Base-by-base conservation (phyloP, 2,329 filamentous ascomycete species). In the Colletotrichum musicola region DNA sequence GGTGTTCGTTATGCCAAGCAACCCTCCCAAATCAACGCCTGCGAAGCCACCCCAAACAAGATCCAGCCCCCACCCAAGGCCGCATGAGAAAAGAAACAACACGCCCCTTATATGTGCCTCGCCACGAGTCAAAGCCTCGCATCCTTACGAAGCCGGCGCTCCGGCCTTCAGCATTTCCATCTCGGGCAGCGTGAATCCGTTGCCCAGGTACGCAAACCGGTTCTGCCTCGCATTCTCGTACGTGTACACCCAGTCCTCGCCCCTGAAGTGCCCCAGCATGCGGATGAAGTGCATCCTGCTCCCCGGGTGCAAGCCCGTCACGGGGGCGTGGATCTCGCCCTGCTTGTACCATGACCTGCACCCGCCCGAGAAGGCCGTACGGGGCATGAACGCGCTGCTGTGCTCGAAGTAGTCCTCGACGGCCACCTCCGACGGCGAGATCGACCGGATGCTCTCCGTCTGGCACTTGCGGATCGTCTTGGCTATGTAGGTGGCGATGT, bases 261-360 rank as follows among this genome's bases (percentile, higher is more conserved):
- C 82, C 46, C 85, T 77, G 68, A 87, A 82, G 7, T 74, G 73
- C 71, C 84, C 82, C 22, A 88, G 78, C 83, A 86, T 86, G 69
- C 85, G 82, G 74, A 86, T 83, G 74, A 86, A 86, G 72, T 87
- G 84, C 59, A 84, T 77, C 27, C 84, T 78, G 71, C 83, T 84
- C 5, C 85, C 85, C 0, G 85, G 84, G 70, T 87, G 84, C 53
- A 87, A 74, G 3, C 83, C 84, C 6, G 80, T 83, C 22, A 88
- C 84, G 1, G 82, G 81, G 0, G 83, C 85, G 40, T 82, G 77
- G 9, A 73, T 75, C 7, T 71, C 75, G 6, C 81, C 83, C 40
- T 80, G 78, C 75, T 86, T 87, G 75, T 84, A 88, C 85, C 85
- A 88, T 7, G 83, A 86, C 9, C 81, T 78, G 64, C 84, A 85